These are phyloP conservation scores for Corchorus capsularis DNA, from an alignment of 345 rosid genomes.

Conservation along the genomic window DNA sequence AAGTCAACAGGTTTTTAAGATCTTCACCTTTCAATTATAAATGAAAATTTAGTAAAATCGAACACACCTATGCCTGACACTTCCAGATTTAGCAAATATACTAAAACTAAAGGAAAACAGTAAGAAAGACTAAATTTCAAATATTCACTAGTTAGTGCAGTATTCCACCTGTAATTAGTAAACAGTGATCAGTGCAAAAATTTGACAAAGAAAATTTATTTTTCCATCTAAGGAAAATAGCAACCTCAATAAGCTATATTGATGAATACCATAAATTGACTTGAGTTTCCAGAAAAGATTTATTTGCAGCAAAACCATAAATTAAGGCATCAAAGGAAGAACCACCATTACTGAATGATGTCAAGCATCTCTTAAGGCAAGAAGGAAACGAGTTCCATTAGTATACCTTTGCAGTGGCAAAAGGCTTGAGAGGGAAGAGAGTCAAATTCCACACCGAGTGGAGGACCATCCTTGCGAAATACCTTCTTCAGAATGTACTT, in stretches of 20 bases:
- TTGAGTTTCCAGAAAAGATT: background rate
- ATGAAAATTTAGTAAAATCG: background rate
- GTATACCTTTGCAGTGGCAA: conserved; percentile 31
- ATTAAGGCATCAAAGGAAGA: background rate
- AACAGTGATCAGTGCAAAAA: background rate
- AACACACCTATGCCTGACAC: background rate
- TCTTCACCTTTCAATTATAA: background rate
- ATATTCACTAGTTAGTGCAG: background rate
- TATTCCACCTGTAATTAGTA: background rate
- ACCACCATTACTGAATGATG: background rate
- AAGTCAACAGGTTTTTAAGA: background rate
- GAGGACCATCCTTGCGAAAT: conserved; percentile 96
- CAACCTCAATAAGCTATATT: background rate
- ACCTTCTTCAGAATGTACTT: conserved; percentile 62
- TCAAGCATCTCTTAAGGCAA: conserved; percentile 1
- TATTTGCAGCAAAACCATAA: background rate
- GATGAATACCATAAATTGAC: background rate
- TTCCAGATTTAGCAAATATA: background rate
- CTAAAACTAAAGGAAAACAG: background rate
- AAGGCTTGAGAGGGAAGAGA: conserved; percentile 48
- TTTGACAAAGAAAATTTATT: background rate
- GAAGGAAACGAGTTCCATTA: conserved; percentile 1
- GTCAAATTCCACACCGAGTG: conserved; percentile 75
- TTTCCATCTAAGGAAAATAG: background rate
- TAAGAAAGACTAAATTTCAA: background rate